Evolutionary conservation across 805 yeast species (phyloP).

Genomic region (Wickerhamomyces silvicola): DNA sequence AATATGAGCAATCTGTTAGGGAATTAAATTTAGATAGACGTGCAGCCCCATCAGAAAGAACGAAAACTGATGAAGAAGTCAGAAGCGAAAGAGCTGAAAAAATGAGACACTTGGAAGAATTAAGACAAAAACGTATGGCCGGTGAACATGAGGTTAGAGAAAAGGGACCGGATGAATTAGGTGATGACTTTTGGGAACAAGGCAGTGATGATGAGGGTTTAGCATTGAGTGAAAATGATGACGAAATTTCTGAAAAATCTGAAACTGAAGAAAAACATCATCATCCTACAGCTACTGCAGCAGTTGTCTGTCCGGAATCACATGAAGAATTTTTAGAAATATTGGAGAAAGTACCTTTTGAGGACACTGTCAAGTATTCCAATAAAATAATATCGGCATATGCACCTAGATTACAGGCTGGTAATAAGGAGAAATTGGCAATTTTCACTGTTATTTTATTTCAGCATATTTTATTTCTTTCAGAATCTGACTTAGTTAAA

Average conservation of each 20-base stretch:
- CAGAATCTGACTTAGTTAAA: slow-evolving; percentile 31
- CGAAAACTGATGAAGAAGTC: slow-evolving; percentile 71
- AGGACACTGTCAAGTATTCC: slow-evolving; percentile 41
- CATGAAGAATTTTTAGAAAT: slow-evolving; percentile 36
- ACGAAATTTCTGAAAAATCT: slow-evolving; percentile 25
- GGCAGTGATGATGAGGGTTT: slow-evolving; percentile 41
- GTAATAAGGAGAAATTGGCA: slow-evolving; percentile 72
- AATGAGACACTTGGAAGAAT: slow-evolving; percentile 57
- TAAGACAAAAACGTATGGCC: slow-evolving; percentile 66
- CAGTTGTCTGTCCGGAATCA: slow-evolving; percentile 40
- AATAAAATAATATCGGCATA: slow-evolving; percentile 50
- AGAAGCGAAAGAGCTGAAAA: slow-evolving; percentile 54
- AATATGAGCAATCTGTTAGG: slow-evolving; percentile 61
- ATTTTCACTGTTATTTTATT: slow-evolving; percentile 56
- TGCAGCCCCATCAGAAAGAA: slow-evolving; percentile 76
- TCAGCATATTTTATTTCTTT: slow-evolving; percentile 50
- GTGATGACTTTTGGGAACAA: slow-evolving; percentile 63
- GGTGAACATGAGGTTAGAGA: slow-evolving; percentile 47
- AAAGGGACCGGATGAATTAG: slow-evolving; percentile 59
- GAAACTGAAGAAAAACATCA: slow-evolving; percentile 26
- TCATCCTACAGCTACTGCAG: slow-evolving; percentile 3
- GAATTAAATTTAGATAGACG: slow-evolving; percentile 65
- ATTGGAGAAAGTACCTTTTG: slow-evolving; percentile 28
- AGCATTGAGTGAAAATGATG: slow-evolving; percentile 7
- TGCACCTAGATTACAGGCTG: slow-evolving; percentile 74